Percentiles rank a stretch among this genome's conserved stretches.
These are phyloP conservation scores for Aspergillus sp. DNA, from an alignment of 2,329 filamentous ascomycete genomes.

Conservation along the genomic window DNA sequence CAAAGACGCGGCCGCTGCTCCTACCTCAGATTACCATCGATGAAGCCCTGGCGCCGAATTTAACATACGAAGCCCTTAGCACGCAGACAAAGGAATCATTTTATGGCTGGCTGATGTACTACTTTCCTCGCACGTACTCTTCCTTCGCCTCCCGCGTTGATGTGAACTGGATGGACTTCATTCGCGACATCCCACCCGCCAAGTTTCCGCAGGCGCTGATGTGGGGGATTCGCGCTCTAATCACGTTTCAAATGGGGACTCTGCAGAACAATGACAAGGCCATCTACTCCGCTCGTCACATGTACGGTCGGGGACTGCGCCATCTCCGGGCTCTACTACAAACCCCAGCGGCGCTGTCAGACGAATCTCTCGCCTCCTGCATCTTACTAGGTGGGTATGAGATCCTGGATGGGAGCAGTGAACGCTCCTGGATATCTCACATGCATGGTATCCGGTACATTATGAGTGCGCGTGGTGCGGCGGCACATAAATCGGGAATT, in stretches of 20 bases:
- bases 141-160: constrained; percentile 1
- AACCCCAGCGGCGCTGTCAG: constrained; percentile 2
- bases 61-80: constrained; percentile 5
- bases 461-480: constrained; percentile 9
- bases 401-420: constrained; percentile 9
- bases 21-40: constrained; percentile 4
- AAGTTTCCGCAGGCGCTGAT: constrained; percentile 6
- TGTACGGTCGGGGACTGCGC: constrained; percentile 10
- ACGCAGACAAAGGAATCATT: constrained; percentile 11
- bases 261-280: background rate
- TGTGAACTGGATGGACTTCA: constrained; percentile 13
- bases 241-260: constrained; percentile 9
- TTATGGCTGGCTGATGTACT: constrained; percentile 3
- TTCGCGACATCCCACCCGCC: constrained; percentile 2
- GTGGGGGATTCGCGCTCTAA: constrained; percentile 12
- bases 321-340: constrained; percentile 7
- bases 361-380: constrained; percentile 11
- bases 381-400: constrained; percentile 14
- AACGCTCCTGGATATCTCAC: background rate
- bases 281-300: constrained; percentile 8
- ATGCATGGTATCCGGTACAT: constrained; percentile 8
- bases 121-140: constrained; percentile 4
- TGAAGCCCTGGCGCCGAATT: constrained; percentile 6
- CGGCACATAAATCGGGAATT: constrained; percentile 10
- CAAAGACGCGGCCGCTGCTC: background rate